Evolutionary conservation across 2,329 filamentous ascomycete genomes (phyloP).

Genomic region (Apiospora pterosperma): DNA sequence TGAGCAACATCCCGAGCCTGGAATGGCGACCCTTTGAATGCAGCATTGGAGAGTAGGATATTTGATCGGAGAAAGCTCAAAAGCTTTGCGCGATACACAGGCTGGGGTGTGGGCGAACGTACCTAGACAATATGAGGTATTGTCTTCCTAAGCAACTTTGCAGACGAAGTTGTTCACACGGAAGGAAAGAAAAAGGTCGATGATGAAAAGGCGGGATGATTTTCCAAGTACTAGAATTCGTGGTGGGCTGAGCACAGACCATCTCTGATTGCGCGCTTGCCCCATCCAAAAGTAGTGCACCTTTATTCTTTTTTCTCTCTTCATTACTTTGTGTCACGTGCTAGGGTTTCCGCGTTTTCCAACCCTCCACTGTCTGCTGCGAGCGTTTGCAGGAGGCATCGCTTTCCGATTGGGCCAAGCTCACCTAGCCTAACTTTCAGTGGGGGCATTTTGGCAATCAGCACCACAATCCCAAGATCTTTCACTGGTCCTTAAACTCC

Average conservation of each 20-base stretch:
- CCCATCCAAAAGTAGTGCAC: not conserved
- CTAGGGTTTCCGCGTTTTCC: slow-evolving; percentile 22
- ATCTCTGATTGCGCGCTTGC: slow-evolving; percentile 10
- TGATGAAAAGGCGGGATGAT: not conserved
- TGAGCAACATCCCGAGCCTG: not conserved
- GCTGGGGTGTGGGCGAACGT: slow-evolving; percentile 33
- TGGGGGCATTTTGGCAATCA: not conserved
- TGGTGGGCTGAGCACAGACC: not conserved
- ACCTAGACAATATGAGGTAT: slow-evolving; percentile 58
- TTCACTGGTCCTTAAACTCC: slow-evolving; percentile 3
- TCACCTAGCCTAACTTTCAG: not conserved
- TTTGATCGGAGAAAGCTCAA: not conserved
- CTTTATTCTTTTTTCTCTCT: not conserved
- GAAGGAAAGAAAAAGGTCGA: slow-evolving; percentile 1
- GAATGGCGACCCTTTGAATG: not conserved
- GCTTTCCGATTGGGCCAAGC: not conserved
- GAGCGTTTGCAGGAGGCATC: not conserved
- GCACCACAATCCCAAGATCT: slow-evolving; percentile 2
- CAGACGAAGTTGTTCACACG: slow-evolving; percentile 39
- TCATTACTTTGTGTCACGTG: slow-evolving; percentile 11
- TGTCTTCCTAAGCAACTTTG: slow-evolving; percentile 62
- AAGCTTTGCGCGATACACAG: not conserved
- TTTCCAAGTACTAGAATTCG: not conserved
- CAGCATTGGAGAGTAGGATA: not conserved
- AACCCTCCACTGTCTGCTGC: slow-evolving; percentile 17